Conservation (phyloP, 345 rosid species). For the Hibiscus mutabilis region DNA sequence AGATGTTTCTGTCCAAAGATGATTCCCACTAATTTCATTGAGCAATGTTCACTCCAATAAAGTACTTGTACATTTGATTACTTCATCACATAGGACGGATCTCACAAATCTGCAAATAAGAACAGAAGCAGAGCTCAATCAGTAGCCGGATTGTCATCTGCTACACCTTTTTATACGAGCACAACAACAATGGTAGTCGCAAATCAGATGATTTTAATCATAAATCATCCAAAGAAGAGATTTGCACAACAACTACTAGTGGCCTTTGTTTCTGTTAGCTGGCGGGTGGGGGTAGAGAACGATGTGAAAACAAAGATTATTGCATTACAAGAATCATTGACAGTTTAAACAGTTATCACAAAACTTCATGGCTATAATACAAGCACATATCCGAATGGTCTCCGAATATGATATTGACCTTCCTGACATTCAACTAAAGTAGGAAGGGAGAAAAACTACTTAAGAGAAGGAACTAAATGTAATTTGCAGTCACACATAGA, state of each 20-base stretch:
- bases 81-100: background rate
- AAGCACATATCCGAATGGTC: constrained; percentile 24
- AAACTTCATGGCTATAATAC: constrained; percentile 30
- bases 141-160: background rate
- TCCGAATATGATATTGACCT: constrained; percentile 22
- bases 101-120: background rate
- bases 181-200: background rate
- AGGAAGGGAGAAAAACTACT: background rate
- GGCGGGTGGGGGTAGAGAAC: constrained; percentile 17
- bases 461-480: constrained; percentile 4
- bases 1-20: background rate
- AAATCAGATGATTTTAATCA: background rate
- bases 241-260: background rate
- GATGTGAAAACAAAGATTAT: constrained; percentile 16
- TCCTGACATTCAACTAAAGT: constrained; percentile 19
- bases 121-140: background rate
- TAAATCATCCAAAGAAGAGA: background rate
- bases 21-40: background rate
- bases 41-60: background rate
- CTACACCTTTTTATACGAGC: background rate
- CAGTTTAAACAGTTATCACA: constrained; percentile 26
- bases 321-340: constrained; percentile 17
- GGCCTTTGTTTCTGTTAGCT: background rate
- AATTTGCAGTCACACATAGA: background rate
- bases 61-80: background rate